Base-by-base conservation (phyloP, 371 early-diverging fungal genomes). In the Mortierella sp. region DNA sequence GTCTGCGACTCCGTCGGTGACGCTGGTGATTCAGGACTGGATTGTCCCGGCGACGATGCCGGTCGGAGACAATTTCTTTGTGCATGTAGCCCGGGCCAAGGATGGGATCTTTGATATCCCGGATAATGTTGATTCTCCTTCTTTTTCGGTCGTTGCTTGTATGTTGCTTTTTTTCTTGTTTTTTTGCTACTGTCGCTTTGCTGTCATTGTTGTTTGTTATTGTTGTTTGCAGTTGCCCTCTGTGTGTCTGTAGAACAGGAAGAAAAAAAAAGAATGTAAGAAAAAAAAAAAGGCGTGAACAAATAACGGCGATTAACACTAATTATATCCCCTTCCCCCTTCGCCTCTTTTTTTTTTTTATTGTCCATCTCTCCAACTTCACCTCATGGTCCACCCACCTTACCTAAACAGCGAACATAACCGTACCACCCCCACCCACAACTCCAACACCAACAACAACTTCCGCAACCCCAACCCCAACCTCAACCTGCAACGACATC, bases 401-500 rank as follows among this genome's bases (percentile, higher is more conserved):
- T 24, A 6, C 21, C 53, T 53, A 53, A 53, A 43, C n/a, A 59
- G 71, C 54, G n/a, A 53, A 71, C 40, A 46, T 44, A 1, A 28
- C 44, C 2, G 8, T 57, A 9, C 55, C 73, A 28, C 61, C 44
- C 46, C 16, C 51, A 4, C 74, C 46, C 19, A 54, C 72, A 44
- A 57, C 71, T 46, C 28, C 77, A 43, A 31, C 74, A 9, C 55
- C 77, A 46, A 19, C 77, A 19, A 70, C 72, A 0, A 77, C 77
- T 8, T 69, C 80, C 10, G 59, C 80, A 0, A 83, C 79, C 5
- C 40, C 72, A 43, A 72, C 82, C 16, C 64, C 73, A 16, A 69
- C 64, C 4, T 70, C 72, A 43, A 76, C 80, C 9, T 83, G 84
- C 26, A 61, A 72, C 4, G 84, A 83, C 31, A 46, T 83, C 48